Conservation (phyloP, 1,284 basidiomycete species). For the Wolfiporia cocos region DNA sequence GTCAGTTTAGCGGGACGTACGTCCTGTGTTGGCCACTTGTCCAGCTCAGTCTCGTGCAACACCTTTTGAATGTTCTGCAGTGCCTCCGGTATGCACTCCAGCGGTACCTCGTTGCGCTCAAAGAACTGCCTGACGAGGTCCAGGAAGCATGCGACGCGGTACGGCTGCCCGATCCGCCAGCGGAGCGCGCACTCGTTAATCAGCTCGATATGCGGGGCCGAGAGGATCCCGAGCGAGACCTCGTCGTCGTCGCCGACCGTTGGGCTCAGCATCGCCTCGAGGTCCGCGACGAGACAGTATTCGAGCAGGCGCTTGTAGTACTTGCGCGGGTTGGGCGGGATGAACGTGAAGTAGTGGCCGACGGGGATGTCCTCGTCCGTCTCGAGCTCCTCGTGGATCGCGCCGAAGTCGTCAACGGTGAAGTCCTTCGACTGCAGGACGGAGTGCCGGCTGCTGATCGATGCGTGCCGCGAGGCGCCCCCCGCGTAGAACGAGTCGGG, state of each 20-base stretch:
- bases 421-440: conserved; percentile 28
- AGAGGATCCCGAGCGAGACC: conserved; percentile 93
- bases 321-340: conserved; percentile 84
- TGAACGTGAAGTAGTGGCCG: conserved; percentile 79
- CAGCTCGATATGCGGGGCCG: conserved; percentile 73
- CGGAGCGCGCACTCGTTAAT: conserved; percentile 84
- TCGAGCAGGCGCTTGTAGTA: conserved; percentile 85
- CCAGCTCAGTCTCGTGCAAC: conserved; percentile 62
- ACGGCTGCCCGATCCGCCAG: conserved; percentile 84
- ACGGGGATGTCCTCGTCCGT: conserved; percentile 65
- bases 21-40: conserved; percentile 79
- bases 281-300: conserved; percentile 79
- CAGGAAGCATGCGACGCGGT: conserved; percentile 78
- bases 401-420: conserved; percentile 32
- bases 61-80: conserved; percentile 69
- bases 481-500: conserved; percentile 29
- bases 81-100: conserved; percentile 93
- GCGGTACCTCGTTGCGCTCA: conserved; percentile 85
- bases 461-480: conserved; percentile 42
- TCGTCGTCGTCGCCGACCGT: conserved; percentile 93
- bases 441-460: conserved; percentile 63
- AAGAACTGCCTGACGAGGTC: conserved; percentile 86
- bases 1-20: conserved; percentile 38
- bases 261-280: conserved; percentile 84
- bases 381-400: conserved; percentile 37